Conservation (phyloP, 352 stramenopile genomes). For the Blastocystis hominis region DNA sequence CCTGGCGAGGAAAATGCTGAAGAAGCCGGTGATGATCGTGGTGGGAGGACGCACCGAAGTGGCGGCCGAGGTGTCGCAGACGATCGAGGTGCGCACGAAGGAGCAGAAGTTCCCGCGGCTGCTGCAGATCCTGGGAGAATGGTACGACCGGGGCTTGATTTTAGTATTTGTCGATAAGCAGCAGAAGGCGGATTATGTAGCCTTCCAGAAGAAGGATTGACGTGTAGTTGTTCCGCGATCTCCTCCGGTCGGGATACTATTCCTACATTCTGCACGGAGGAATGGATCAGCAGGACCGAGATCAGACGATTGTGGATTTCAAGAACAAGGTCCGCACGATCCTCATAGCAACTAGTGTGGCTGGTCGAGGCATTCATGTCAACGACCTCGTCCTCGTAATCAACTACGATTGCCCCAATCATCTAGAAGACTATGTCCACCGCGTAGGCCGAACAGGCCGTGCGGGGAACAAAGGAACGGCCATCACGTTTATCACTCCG, state of each 20-base stretch:
- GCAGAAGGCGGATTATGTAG: conserved; percentile 65
- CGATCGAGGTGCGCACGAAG: conserved; percentile 94
- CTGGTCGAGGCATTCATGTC: conserved; percentile 91
- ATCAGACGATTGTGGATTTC: conserved; percentile 97
- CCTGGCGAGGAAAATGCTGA: conserved; percentile 73
- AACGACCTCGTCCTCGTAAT: conserved; percentile 92
- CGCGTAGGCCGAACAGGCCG: conserved; percentile 87
- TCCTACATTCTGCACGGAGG: conserved; percentile 90
- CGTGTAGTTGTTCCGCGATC: conserved; percentile 47
- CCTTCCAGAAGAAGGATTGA: neutral
- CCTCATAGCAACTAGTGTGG: conserved; percentile 82
- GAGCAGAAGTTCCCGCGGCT: conserved; percentile 95
- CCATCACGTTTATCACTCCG: conserved; percentile 95
- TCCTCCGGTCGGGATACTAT: conserved; percentile 74
- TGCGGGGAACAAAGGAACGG: conserved; percentile 86
- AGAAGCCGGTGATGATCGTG: conserved; percentile 87
- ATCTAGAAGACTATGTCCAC: conserved; percentile 99
- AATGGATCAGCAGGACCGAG: conserved; percentile 96
- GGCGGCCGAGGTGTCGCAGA: conserved; percentile 89
- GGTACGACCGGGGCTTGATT: conserved; percentile 90
- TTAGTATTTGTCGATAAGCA: conserved; percentile 99
- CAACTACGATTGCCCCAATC: conserved; percentile 97
- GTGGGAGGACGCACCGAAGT: conserved; percentile 84
- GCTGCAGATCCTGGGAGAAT: conserved; percentile 77
- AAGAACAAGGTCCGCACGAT: conserved; percentile 82